Evolutionary conservation across 1,139 yeast genomes (phyloP).

Genomic region (Kluyveromyces marxianus): DNA sequence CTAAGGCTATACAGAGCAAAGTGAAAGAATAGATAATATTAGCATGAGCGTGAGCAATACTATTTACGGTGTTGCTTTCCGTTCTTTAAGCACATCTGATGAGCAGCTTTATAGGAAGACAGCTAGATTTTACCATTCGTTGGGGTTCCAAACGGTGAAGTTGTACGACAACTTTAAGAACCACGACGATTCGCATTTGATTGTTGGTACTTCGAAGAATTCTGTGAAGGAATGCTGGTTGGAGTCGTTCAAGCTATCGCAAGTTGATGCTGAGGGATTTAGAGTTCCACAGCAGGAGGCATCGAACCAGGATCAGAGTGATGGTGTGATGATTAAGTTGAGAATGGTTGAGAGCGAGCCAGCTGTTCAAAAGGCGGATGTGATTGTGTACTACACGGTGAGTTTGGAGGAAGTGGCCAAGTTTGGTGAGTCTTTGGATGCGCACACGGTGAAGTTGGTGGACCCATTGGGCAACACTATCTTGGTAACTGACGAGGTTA

Average conservation of each 20-base stretch:
- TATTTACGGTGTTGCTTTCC: constrained; percentile 39
- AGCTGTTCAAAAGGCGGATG: constrained; percentile 30
- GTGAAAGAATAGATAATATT: neutral
- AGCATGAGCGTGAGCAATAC: constrained; percentile 7
- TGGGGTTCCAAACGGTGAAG: constrained; percentile 58
- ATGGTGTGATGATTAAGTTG: constrained; percentile 56
- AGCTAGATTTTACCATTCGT: constrained; percentile 43
- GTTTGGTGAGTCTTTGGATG: constrained; percentile 22
- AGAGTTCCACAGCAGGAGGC: constrained; percentile 54
- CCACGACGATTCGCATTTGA: constrained; percentile 28
- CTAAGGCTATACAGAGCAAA: neutral
- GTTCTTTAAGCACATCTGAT: constrained; percentile 53
- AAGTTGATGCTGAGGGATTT: constrained; percentile 39
- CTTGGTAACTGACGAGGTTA: constrained; percentile 36
- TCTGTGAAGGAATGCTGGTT: constrained; percentile 66
- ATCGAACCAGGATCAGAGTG: constrained; percentile 36
- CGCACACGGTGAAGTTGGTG: constrained; percentile 28
- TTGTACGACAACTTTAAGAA: constrained; percentile 37
- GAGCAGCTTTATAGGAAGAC: constrained; percentile 40
- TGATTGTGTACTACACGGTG: constrained; percentile 46
- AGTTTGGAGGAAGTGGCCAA: constrained; percentile 36
- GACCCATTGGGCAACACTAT: constrained; percentile 57
- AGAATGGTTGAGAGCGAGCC: constrained; percentile 41
- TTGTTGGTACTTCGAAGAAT: constrained; percentile 52
- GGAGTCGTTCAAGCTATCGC: constrained; percentile 57